Conservation (phyloP, 1,284 basidiomycete genomes). For the Cryptococcus sp. region DNA sequence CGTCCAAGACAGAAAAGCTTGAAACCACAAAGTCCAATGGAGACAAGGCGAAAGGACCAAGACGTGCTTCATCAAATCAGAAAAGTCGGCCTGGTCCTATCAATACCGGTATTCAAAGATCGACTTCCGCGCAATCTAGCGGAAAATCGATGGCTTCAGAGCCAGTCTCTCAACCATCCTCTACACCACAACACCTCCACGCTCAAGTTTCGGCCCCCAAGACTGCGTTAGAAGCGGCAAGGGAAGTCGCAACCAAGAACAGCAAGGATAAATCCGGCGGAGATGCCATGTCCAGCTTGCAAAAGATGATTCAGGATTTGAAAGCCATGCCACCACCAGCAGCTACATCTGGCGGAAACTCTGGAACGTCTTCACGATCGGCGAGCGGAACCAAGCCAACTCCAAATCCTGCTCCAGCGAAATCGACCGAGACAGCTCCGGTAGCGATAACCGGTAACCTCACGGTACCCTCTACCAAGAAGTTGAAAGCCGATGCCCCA, state of each 20-base stretch:
- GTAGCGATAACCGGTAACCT: conserved; percentile 15
- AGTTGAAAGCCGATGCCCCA: conserved; percentile 46
- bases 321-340: conserved; percentile 30
- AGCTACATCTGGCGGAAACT: conserved; percentile 13
- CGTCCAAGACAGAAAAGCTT: conserved; percentile 5
- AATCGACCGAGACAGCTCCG: conserved; percentile 8
- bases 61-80: neutral
- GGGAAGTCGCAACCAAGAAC: conserved; percentile 37
- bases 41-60: conserved; percentile 12
- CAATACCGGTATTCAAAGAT: conserved; percentile 12
- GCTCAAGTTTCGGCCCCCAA: conserved; percentile 26
- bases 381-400: conserved; percentile 14
- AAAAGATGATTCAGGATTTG: conserved; percentile 45
- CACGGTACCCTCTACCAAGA: conserved; percentile 17
- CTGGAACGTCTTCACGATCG: conserved; percentile 15
- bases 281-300: conserved; percentile 36
- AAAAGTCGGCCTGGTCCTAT: conserved; percentile 15
- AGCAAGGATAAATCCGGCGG: conserved; percentile 20
- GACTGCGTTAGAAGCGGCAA: conserved; percentile 39
- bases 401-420: conserved; percentile 2
- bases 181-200: conserved; percentile 26
- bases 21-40: conserved; percentile 16
- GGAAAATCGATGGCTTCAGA: neutral
- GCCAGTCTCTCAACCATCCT: conserved; percentile 1
- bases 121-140: conserved; percentile 13